phyloP scores from a whole-genome alignment of 805 yeast species.

The Cyberlindnera galapagoensis region DNA sequence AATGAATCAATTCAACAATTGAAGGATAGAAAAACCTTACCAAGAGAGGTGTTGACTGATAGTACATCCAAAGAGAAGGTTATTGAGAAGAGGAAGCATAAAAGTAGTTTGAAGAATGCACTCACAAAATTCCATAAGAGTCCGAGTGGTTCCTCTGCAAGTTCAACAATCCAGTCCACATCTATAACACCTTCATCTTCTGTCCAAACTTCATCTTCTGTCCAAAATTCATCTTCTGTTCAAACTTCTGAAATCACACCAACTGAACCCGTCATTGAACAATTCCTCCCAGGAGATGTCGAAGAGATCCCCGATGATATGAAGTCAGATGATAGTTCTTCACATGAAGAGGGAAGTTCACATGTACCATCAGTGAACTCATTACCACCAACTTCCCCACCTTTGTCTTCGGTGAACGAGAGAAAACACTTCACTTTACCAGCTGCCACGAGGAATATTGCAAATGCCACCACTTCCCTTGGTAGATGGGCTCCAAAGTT shows the following conservation, averaged over 20 bases:
- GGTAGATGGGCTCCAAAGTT: slow-evolving; percentile 19
- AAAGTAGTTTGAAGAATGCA: slow-evolving; percentile 2
- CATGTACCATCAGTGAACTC: too few species aligned
- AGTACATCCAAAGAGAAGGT: slow-evolving; percentile 5
- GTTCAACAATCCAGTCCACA: neutral
- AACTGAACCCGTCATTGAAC: slow-evolving; percentile 16
- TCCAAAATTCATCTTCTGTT: neutral
- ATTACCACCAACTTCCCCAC: neutral
- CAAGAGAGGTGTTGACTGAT: slow-evolving; percentile 1
- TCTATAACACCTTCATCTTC: slow-evolving; percentile 1
- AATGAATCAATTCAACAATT: slow-evolving; percentile 28
- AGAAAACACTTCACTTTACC: neutral
- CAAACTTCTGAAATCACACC: neutral
- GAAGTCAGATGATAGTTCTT: neutral
- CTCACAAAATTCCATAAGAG: too few species aligned
- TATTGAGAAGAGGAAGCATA: slow-evolving; percentile 2
- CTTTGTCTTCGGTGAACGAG: neutral
- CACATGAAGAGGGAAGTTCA: slow-evolving; percentile 4
- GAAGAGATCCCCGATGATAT: slow-evolving; percentile 12
- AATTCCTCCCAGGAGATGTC: slow-evolving; percentile 9
- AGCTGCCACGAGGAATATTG: neutral
- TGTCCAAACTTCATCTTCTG: neutral
- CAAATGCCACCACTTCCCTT: slow-evolving; percentile 6
- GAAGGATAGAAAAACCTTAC: slow-evolving; percentile 3
- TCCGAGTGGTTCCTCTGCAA: too few species aligned